Evolutionary conservation across 352 stramenopile genomes (phyloP), one percentile per base, ranked within the genome.

Genomic region (Pythium brassicae): DNA sequence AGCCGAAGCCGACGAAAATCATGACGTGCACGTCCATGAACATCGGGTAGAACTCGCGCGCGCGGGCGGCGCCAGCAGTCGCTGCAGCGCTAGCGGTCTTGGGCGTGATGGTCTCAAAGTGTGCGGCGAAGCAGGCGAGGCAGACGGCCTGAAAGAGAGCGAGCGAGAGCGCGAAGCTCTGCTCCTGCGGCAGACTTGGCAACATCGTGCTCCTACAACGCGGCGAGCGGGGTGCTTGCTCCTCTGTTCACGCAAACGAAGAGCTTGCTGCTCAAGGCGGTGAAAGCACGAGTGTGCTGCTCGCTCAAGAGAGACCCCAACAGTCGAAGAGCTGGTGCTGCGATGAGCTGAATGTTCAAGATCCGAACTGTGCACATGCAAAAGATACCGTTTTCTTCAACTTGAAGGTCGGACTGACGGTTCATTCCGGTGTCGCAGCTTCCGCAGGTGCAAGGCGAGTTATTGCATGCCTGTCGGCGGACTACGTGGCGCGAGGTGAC

Each of bases 1-100:
- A 94, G 56, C 82, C 86, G 56, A 95, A 95, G 59, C 86, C 86
- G 34, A 95, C 66, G 55, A 89, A 89, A 58, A 95, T 86, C 86
- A 95, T 95, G 29, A 87, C 75, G 59, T 89, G 74, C 48, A 91
- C 73, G 53, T 90, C 77, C 75, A 87, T 86, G 68, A 75, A 90
- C 74, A 88, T 83, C 27, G 70, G 22, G 59, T 87, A 84, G 48
- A 57, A 65, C 5, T 29, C 50, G 12, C 55, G 37, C 15, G 49
- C 22, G 56, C 49, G 64, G 7, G 40, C 27, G 10, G 55, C 51
- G 2, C n/a, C 40, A n/a, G 46, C 35, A 19, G 29, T 26, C 9
- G 29, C 48, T 17, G 53, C 50, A 10, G 46, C 20, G 3, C n/a
- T 34, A 12, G 49, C 57, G 25, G 63, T 62, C 52, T 71, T 74